These are phyloP conservation scores for Hypoxylon rubiginosum DNA, from an alignment of 2,329 filamentous ascomycete genomes.

Conservation along the genomic window DNA sequence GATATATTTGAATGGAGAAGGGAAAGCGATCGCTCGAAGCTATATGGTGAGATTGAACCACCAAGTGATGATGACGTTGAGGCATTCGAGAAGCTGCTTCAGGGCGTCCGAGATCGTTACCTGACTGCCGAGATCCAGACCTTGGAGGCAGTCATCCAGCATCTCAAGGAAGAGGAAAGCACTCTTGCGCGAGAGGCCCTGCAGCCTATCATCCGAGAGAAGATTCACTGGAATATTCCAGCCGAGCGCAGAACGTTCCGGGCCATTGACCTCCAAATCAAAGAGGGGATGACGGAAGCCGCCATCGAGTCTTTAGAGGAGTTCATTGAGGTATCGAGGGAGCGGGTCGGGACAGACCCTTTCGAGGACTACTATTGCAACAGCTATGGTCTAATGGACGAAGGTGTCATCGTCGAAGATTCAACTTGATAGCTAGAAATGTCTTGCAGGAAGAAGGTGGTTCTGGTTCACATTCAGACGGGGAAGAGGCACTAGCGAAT, in stretches of 20 bases:
- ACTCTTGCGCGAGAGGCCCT: conserved; percentile 14
- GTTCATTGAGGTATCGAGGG: conserved; percentile 32
- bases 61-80: conserved; percentile 12
- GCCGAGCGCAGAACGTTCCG: conserved; percentile 31
- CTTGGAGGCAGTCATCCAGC: conserved; percentile 14
- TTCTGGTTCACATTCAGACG: background rate
- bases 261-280: conserved; percentile 32
- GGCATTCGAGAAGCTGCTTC: conserved; percentile 20
- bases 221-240: conserved; percentile 27
- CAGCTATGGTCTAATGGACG: background rate
- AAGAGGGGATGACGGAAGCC: conserved; percentile 30
- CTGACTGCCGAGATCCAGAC: conserved; percentile 23
- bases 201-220: conserved; percentile 26
- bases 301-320: conserved; percentile 35
- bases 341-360: conserved; percentile 24
- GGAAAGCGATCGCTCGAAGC: background rate
- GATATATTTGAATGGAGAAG: conserved; percentile 29
- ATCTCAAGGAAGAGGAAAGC: conserved; percentile 12
- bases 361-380: conserved; percentile 19
- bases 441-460: background rate
- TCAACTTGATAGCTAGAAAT: background rate
- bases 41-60: background rate
- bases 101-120: conserved; percentile 27
- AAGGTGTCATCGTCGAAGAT: background rate
- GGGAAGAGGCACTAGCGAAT: background rate